Conservation (phyloP, 2,329 filamentous ascomycete genomes). For the Penicillium sp. region DNA sequence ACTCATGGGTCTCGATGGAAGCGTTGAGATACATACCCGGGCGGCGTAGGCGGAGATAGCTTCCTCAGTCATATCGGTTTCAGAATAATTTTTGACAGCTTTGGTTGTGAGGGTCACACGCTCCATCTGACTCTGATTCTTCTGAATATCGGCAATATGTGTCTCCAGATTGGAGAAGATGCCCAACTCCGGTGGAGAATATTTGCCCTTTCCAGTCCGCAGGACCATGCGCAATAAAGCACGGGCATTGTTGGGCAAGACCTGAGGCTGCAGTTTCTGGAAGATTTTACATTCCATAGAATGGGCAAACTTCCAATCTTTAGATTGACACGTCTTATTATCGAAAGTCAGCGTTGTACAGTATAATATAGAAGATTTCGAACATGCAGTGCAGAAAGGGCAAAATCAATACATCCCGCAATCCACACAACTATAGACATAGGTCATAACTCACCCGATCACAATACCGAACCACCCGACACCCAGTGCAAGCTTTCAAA, state of each 20-base stretch:
- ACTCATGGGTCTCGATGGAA: background rate
- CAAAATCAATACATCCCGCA: background rate
- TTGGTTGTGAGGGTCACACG: slow-evolving; percentile 55
- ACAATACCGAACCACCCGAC: slow-evolving; percentile 60
- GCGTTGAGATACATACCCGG: slow-evolving; percentile 36
- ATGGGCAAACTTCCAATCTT: slow-evolving; percentile 60
- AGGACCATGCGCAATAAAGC: slow-evolving; percentile 56
- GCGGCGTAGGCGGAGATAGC: slow-evolving; percentile 47
- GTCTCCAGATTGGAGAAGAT: slow-evolving; percentile 47
- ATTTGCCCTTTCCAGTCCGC: slow-evolving; percentile 39
- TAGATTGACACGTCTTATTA: slow-evolving; percentile 57
- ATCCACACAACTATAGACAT: background rate
- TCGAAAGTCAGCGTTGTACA: background rate
- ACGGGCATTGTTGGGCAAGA: slow-evolving; percentile 57
- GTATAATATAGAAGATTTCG: background rate
- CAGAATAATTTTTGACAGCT: slow-evolving; percentile 56
- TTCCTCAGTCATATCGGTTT: slow-evolving; percentile 45
- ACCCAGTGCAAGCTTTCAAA: slow-evolving; percentile 59
- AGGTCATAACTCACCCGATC: slow-evolving; percentile 49
- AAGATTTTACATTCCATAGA: slow-evolving; percentile 61
- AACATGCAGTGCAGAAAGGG: background rate
- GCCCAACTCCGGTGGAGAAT: slow-evolving; percentile 39
- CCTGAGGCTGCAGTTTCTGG: slow-evolving; percentile 43
- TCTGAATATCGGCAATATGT: slow-evolving; percentile 51
- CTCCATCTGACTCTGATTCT: slow-evolving; percentile 44